Evolutionary conservation across 2,329 filamentous ascomycete genomes (phyloP), one percentile per base, ranked within the genome.

Genomic region (Elsinoe ampelina): DNA sequence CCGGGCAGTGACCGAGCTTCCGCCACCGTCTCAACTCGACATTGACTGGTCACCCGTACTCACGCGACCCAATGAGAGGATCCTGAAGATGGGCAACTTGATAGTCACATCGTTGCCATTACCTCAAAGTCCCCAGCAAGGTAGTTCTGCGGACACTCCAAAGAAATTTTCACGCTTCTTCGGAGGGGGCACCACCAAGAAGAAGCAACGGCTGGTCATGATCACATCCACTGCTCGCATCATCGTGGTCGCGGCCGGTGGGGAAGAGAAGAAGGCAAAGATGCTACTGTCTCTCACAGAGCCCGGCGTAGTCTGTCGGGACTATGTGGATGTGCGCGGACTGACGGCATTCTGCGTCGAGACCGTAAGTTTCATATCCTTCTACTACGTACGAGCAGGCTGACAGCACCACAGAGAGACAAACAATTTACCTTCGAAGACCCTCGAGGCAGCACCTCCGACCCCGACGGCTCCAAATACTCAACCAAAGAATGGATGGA

Each of bases 1-100:
- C 1, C 80, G 90, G 60, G 84, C 96, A 59, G 95, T 98, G 59
- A 97, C 93, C 1, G 93, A 98, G 70, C 78, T 98, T 8, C 90
- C 93, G 13, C 92, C 93, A n/a, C 93, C 93, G 0, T 95, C 88
- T 52, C 93, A 97, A 70, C 77, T 98, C 22, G 93, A 98, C 67
- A 95, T 98, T 58, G 93, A 98, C 72, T 98, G 93, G 93, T 96
- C 92, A 0, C 93, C 93, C 0, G 91, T 98, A 3, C 76, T 98
- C 57, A 96, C 88, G 8, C 84, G 85, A 65, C 85, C 83, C 59
- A 96, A 97, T 66, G 93, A 98, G 71, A 83, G 93, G 35, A 98
- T 98, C 63, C 72, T 98, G 61, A 96, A 95, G 70, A 77, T 98
- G 19, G 93, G 93, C 1, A 95, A 98, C 65, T 75, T 96, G 61